Base-by-base conservation (phyloP, 768 basidiomycete species). In the Lactarius evosmus region DNA sequence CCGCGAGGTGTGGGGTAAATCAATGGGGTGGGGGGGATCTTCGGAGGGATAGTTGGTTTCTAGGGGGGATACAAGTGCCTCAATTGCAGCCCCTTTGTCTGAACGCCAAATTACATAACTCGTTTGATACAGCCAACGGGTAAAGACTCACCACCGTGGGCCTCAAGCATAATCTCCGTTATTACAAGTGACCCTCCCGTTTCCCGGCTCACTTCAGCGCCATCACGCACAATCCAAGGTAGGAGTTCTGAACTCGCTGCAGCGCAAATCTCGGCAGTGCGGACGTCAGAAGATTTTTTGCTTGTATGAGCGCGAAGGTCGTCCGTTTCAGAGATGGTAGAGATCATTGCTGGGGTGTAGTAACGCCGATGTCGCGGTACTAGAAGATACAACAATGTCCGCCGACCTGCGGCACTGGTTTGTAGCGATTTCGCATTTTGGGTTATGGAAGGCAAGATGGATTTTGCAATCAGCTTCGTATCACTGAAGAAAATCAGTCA, bases 401-500 rank as follows among this genome's bases (percentile, higher is more conserved):
- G 84, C 46, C 95, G 86, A 40, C 94, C 95, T 78, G 92, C 87
- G 22, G 86, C 76, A 44, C 79, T 83, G 17, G 75, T 69, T 68
- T 84, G 83, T 6, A 94, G 78, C 14, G 82, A 83, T 27, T 82
- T 74, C 7, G 86, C 83, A 41, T 83, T 75, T 0, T 79, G 72
- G 25, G 82, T 83, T 56, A 95, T 86, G 58, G 89, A 86, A 1
- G 85, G 75, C 1, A 95, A 79, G 38, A 98, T 77, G 0, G 87
- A 85, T 77, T 95, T 96, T 16, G 85, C 79, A 36, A 90, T 83
- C 50, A 95, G 82, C 77, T 96, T 98, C 2, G 95, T 98, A 72
- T 98, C 94, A 69, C 92, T 95, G 71, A 2, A 40, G 58, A 41
- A 54, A 49, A 40, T 49, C 17, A 17, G 34, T 62, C 5, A 61